phyloP scores from a whole-genome alignment of 1,284 basidiomycete species.

The Ustilago loliicola region DNA sequence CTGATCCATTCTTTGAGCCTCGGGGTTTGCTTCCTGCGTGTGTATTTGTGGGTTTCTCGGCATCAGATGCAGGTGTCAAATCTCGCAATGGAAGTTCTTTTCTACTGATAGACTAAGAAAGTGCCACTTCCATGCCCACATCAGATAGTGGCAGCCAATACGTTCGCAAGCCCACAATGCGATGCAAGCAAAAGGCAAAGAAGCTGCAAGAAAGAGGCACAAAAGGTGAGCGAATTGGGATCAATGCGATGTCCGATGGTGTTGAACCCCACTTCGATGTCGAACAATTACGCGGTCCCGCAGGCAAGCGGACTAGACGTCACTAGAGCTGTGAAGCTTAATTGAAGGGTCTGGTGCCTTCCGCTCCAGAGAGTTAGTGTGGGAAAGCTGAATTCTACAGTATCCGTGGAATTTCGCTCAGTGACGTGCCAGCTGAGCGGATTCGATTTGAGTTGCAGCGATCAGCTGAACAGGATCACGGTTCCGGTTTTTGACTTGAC shows the following conservation, averaged over 20 bases:
- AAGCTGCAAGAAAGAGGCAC: background rate
- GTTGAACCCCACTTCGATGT: background rate
- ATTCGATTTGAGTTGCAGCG: background rate
- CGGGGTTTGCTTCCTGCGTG: background rate
- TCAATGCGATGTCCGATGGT: background rate
- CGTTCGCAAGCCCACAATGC: background rate
- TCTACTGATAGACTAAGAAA: background rate
- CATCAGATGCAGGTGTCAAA: background rate
- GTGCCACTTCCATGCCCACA: background rate
- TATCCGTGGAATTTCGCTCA: background rate
- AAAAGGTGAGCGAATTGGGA: background rate
- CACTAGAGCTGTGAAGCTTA: background rate
- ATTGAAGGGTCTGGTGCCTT: background rate
- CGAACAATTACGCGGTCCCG: too few species aligned
- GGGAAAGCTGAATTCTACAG: background rate
- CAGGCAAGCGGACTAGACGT: too few species aligned
- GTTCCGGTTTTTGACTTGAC: background rate
- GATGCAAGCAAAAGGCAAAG: background rate
- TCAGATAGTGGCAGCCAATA: background rate
- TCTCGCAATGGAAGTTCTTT: background rate
- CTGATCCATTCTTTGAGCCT: too few species aligned
- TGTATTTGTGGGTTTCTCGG: slow-evolving; percentile 1
- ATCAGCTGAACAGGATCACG: background rate
- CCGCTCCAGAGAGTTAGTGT: background rate
- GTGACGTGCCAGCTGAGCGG: background rate